These are phyloP conservation scores for Microascus cirrosus DNA, from an alignment of 2,329 filamentous ascomycete genomes.

Conservation along the genomic window DNA sequence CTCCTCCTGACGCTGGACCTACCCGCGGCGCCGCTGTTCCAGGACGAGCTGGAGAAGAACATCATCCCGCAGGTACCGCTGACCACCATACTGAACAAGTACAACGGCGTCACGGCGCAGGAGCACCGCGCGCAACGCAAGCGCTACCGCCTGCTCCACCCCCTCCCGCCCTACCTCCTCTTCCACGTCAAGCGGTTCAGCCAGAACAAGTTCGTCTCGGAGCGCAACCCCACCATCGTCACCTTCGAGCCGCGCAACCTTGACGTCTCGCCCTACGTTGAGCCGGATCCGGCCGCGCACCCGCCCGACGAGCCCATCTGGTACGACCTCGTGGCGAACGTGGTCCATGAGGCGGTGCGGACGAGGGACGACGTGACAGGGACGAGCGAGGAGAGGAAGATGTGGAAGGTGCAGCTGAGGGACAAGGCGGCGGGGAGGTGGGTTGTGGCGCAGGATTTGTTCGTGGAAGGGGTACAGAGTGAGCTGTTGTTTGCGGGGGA, in stretches of 20 bases:
- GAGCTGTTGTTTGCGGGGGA: slow-evolving; percentile 90
- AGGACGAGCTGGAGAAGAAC: slow-evolving; percentile 87
- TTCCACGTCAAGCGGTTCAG: slow-evolving; percentile 98
- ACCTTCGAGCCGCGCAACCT: slow-evolving; percentile 79
- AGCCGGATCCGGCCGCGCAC: slow-evolving; percentile 66
- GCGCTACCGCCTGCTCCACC: slow-evolving; percentile 80
- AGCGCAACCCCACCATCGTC: slow-evolving; percentile 96
- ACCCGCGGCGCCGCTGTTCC: slow-evolving; percentile 84
- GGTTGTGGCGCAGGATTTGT: slow-evolving; percentile 89
- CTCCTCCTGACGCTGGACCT: slow-evolving; percentile 89
- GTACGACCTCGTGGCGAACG: slow-evolving; percentile 94
- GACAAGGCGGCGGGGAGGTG: slow-evolving; percentile 77
- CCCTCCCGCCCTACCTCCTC: slow-evolving; percentile 79
- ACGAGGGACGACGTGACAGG: slow-evolving; percentile 77
- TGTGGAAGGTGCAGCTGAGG: slow-evolving; percentile 86
- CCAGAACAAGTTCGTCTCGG: slow-evolving; percentile 90
- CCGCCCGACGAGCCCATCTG: slow-evolving; percentile 71
- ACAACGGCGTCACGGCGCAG: slow-evolving; percentile 78
- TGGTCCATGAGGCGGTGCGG: slow-evolving; percentile 75
- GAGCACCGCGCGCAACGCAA: slow-evolving; percentile 83
- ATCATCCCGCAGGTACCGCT: slow-evolving; percentile 92
- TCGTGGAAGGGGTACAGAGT: slow-evolving; percentile 77
- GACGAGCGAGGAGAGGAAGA: slow-evolving; percentile 75
- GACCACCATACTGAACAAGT: slow-evolving; percentile 75
- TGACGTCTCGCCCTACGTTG: slow-evolving; percentile 82